Conservation (phyloP, 139 green algal genomes). For the Volvox africanus region DNA sequence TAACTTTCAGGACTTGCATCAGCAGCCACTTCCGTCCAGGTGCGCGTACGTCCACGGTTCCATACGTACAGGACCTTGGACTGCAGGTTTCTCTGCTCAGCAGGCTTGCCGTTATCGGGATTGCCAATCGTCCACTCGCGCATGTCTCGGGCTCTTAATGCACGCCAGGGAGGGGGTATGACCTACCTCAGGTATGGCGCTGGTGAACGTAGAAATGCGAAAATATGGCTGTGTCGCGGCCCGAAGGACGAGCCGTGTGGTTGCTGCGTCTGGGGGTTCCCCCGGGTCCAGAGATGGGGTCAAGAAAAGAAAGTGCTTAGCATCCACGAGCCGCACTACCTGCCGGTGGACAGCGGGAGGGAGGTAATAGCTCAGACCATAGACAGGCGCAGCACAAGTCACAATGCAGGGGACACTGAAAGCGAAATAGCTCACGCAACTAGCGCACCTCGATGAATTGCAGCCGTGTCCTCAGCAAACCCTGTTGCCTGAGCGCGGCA, state of each 20-base stretch:
- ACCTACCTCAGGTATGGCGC: background rate
- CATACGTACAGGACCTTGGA: too few relatives aligned
- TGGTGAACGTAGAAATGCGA: constrained; percentile 46
- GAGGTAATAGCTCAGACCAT: too few relatives aligned
- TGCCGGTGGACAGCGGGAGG: background rate
- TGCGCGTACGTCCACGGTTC: too few relatives aligned
- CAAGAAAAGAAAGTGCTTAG: constrained; percentile 48
- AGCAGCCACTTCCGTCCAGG: too few relatives aligned
- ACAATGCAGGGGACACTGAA: too few relatives aligned
- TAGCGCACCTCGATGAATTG: constrained; percentile 47
- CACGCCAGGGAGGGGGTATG: too few relatives aligned
- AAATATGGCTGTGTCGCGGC: constrained; percentile 24
- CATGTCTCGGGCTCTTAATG: too few relatives aligned
- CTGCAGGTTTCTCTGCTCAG: too few relatives aligned
- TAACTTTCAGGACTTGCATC: too few relatives aligned
- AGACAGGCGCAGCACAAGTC: too few relatives aligned
- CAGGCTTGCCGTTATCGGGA: too few relatives aligned
- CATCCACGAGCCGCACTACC: constrained; percentile 37
- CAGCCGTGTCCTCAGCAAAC: constrained; percentile 25
- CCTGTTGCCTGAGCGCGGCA: constrained; percentile 25
- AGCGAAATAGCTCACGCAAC: background rate
- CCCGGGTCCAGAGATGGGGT: background rate
- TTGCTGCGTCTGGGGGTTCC: background rate
- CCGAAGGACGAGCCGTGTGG: constrained; percentile 3
- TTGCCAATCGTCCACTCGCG: too few relatives aligned